A percentile compares a stretch with the other conserved stretches of the same genome.
These are phyloP conservation scores for Vitellaria paradoxa DNA, from an alignment of 179 eudicot genomes.

Conservation along the genomic window DNA sequence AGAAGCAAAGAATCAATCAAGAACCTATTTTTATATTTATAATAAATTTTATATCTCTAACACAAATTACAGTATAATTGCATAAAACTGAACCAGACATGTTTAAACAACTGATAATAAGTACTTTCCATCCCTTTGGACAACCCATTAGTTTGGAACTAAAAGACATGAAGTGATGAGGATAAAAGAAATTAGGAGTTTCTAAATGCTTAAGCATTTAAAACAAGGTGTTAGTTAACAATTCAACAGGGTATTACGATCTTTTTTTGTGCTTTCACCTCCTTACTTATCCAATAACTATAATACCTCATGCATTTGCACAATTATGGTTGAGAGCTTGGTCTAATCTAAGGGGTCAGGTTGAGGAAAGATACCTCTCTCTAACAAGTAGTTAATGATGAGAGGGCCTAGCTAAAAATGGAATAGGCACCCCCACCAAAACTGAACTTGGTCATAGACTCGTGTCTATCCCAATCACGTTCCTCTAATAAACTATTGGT, in stretches of 20 bases:
- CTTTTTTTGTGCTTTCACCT: background rate
- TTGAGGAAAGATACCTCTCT: background rate
- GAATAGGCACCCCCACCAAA: too few species aligned
- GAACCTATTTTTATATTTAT: too few species aligned
- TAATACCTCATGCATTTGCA: background rate
- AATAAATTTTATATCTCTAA: too few species aligned
- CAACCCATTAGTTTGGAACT: background rate
- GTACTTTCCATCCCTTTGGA: background rate
- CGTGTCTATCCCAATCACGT: too few species aligned
- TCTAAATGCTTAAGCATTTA: background rate
- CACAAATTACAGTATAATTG: background rate
- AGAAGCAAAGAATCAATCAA: too few species aligned
- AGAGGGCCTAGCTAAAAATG: too few species aligned
- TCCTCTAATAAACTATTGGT: too few species aligned
- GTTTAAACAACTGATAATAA: background rate
- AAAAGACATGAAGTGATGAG: background rate
- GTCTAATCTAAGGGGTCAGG: background rate
- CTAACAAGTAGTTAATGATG: background rate
- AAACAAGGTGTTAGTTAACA: background rate
- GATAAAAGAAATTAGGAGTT: background rate
- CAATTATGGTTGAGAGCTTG: background rate
- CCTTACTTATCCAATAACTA: background rate
- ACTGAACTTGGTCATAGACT: too few species aligned
- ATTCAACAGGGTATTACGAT: background rate
- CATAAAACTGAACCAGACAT: background rate